Evolutionary conservation across 768 basidiomycete species (phyloP), one percentile per base, ranked within the genome.

Genomic region (Suillus occidentalis): DNA sequence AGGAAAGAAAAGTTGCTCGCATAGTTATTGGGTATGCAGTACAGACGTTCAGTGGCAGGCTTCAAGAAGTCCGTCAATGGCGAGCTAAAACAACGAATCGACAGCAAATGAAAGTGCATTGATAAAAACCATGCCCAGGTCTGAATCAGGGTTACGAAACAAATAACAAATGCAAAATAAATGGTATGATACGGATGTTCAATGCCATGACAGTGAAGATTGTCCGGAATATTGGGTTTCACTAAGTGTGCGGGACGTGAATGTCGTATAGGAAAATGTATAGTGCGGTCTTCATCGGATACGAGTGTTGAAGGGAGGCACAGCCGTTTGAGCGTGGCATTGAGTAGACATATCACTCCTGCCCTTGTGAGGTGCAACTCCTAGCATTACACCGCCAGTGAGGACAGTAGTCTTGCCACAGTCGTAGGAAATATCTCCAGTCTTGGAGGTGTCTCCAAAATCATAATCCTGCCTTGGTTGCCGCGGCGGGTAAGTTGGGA

Each of bases 321-420:
- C 39, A 58, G 67, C 61, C 14, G 67, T 69, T 80, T 72, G 83
- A 65, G 80, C 81, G 75, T 86, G 84, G 73, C 87, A 86, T 88
- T 89, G 89, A 37, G 74, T 68, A 65, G 72, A 62, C 12, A 28
- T 28, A 10, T 40, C 28, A 62, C 77, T 72, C 73, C 72, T 72
- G 70, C 71, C 66, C 68, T 78, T 73, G 62, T 73, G 64, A 64
- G 76, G 72, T 67, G 78, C 28, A 31, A 28, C 78, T 56, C 91
- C 91, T 67, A 94, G 89, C 92, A 94, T 94, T 69, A 93, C 91
- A 67, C 91, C 92, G 63, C 92, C 92, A 2, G 91, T 92, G 70
- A 94, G 85, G 60, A 93, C 91, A 36, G 91, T 92, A 63, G 92
- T 94, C 84, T 92, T 92, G 68, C 92, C 92, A 63, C 91, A 91